Evolutionary conservation across 2,329 filamentous ascomycete genomes (phyloP).

Genomic region (Elsinoe fawcettii): DNA sequence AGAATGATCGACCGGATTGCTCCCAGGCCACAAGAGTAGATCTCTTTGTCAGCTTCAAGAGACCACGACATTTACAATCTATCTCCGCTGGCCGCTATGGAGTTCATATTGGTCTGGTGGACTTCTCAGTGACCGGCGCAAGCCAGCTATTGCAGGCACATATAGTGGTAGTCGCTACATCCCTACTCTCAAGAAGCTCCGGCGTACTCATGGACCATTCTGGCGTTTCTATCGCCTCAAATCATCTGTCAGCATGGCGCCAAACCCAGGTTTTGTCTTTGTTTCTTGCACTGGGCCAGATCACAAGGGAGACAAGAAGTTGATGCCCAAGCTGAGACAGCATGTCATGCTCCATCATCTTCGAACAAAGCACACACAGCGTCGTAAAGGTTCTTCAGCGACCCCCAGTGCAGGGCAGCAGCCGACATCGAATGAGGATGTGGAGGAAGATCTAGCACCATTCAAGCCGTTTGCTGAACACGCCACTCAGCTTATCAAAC

Average conservation of each 20-base stretch:
- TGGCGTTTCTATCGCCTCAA: neutral
- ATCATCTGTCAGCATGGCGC: neutral
- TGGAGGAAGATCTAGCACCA: neutral
- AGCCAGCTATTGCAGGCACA: no score
- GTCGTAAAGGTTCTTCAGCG: neutral
- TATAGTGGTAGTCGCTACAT: no score
- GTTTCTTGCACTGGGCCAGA: neutral
- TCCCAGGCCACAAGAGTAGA: neutral
- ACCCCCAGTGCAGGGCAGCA: neutral
- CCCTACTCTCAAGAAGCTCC: neutral
- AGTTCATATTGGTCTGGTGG: no score
- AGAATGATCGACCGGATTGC: neutral
- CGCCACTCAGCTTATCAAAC: neutral
- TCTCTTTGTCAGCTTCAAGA: neutral
- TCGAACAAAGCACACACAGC: neutral
- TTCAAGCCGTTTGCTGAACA: neutral
- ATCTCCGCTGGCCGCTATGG: no score
- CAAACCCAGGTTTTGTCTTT: slow-evolving; percentile 9
- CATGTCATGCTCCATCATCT: slow-evolving; percentile 12
- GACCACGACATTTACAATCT: neutral
- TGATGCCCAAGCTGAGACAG: slow-evolving; percentile 2
- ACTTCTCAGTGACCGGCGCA: no score
- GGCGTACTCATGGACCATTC: neutral
- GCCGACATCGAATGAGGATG: neutral
- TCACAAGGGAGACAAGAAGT: slow-evolving; percentile 11